A percentile compares a stretch with the other conserved stretches of the same genome.
These are phyloP conservation scores for Quercus variabilis DNA, from an alignment of 306 rosid species.

Conservation along the genomic window DNA sequence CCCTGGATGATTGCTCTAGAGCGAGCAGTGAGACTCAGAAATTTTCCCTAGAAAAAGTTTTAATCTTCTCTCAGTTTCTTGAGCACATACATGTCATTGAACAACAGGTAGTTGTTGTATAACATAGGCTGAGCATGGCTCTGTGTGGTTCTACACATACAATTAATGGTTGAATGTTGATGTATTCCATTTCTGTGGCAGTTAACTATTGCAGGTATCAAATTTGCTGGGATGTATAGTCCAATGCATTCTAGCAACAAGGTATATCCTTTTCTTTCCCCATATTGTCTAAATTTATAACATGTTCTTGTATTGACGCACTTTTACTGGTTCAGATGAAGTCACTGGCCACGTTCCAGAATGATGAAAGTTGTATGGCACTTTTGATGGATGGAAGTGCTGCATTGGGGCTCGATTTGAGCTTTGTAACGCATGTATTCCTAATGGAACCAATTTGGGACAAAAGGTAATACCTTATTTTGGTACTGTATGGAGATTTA, in stretches of 20 bases:
- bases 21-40: slow-evolving; percentile 23
- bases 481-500: slow-evolving; percentile 5
- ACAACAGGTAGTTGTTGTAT: slow-evolving; percentile 64
- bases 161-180: slow-evolving; percentile 19
- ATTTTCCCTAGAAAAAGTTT: slow-evolving; percentile 59
- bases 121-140: neutral
- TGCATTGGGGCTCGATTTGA: slow-evolving; percentile 95
- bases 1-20: slow-evolving; percentile 25
- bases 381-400: slow-evolving; percentile 99
- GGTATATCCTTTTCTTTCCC: slow-evolving; percentile 32
- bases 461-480: slow-evolving; percentile 59
- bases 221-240: slow-evolving; percentile 87
- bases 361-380: slow-evolving; percentile 76
- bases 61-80: slow-evolving; percentile 94
- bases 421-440: slow-evolving; percentile 87
- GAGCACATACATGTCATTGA: slow-evolving; percentile 97
- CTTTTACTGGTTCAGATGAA: slow-evolving; percentile 63
- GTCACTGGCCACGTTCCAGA: slow-evolving; percentile 76
- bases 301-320: slow-evolving; percentile 20
- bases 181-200: slow-evolving; percentile 34
- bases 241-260: slow-evolving; percentile 87
- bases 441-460: slow-evolving; percentile 99
- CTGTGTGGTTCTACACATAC: slow-evolving; percentile 12
- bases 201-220: slow-evolving; percentile 79
- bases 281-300: neutral